Evolutionary conservation across 345 rosid species (phyloP).

Genomic region (Ceriops zippeliana): DNA sequence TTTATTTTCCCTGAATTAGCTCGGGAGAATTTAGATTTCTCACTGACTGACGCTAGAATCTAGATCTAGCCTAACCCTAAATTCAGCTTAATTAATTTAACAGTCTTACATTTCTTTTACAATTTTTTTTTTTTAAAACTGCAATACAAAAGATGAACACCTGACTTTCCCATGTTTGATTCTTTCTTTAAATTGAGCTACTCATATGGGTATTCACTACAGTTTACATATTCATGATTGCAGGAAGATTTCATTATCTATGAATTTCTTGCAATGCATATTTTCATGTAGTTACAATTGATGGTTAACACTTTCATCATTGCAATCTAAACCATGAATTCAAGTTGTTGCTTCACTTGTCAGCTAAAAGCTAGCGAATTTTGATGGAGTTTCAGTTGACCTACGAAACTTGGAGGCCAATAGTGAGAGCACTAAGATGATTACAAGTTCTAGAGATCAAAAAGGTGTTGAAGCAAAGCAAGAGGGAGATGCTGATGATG

Average conservation of each 20-base stretch:
- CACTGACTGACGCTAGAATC: neutral
- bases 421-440: slow-evolving; percentile 49
- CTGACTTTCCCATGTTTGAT: no score
- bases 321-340: neutral
- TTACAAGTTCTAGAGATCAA: slow-evolving; percentile 41
- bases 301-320: no score
- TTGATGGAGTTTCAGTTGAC: neutral
- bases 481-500: slow-evolving; percentile 37
- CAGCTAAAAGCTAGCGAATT: neutral
- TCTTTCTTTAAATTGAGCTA: no score
- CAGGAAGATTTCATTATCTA: no score
- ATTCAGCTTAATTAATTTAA: neutral
- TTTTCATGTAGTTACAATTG: no score
- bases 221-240: no score
- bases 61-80: slow-evolving; percentile 12
- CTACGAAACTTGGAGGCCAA: slow-evolving; percentile 9
- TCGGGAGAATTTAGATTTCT: no score
- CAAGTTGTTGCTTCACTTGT: neutral
- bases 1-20: no score
- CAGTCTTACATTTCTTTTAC: no score
- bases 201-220: no score
- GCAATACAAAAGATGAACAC: neutral
- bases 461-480: slow-evolving; percentile 47
- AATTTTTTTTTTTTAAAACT: neutral
- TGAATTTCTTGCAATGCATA: no score